Base-by-base conservation (phyloP, 2,329 filamentous ascomycete genomes). In the Rasamsonia emersonii region DNA sequence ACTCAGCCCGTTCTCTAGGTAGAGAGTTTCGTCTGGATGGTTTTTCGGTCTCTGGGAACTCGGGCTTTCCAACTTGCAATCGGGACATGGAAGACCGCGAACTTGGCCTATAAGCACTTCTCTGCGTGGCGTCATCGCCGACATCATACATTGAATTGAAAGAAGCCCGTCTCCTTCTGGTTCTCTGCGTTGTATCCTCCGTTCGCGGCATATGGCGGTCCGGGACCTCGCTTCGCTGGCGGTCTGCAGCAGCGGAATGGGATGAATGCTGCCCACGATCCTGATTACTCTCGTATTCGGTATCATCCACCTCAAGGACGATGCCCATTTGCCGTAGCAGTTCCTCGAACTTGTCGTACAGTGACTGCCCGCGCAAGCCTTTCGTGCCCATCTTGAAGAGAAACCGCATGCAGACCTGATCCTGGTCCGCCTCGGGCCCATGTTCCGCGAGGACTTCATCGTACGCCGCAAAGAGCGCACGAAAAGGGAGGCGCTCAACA, bases 381-480 rank as follows among this genome's bases (percentile, higher is more conserved):
- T 59, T 70, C 38, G 77, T 77, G 32, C 83, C 82, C 52, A 94
- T 76, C 47, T 79, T 79, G 54, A 91, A 84, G 35, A 94, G 62
- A 47, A 93, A 78, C 41, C 80, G 75, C 42, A 86, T 77, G 49
- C 86, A 79, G 44, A 82, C 75, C 45, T 78, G 77, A 48, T 88
- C 83, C 44, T 81, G 70, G 46, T 83, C 77, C n/a, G 76, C 70
- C 37, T 84, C 71, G 42, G 85, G 65, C 33, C 77, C 80, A 62
- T 82, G 67, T 42, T 76, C 67, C 4, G 73, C 74, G n/a, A 93
- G 71, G 24, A 88, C 70, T 35, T 75, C 68, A 50, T 91, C 81
- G 53, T 93, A 93, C 18, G 85, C 84, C 32, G 72, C 70, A 59
- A 93, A 93, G 11, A 94, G 71, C 7, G 85, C 84, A 50, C 78